Percentiles rank a stretch among this genome's conserved stretches.
Evolutionary conservation across 805 yeast species (phyloP).

Genomic region (Kodamaea nitidulidarum): DNA sequence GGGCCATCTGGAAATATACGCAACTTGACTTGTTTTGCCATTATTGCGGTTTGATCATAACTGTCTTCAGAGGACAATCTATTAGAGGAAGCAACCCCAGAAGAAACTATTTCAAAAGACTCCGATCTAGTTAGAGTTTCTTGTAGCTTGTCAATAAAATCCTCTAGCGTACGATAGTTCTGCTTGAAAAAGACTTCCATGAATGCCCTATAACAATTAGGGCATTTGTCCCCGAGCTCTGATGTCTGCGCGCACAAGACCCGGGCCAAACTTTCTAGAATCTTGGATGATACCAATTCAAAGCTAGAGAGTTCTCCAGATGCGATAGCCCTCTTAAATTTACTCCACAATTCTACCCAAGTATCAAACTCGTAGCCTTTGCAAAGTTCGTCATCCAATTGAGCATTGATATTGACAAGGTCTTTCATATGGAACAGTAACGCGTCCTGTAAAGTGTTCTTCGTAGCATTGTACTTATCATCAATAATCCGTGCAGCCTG

Average conservation of each 20-base stretch:
- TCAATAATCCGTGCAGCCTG: constrained; percentile 23
- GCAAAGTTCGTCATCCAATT: constrained; percentile 9
- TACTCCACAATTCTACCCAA: constrained; percentile 26
- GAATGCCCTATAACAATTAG: constrained; percentile 44
- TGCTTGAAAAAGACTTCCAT: constrained; percentile 32
- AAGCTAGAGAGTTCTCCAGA: constrained; percentile 54
- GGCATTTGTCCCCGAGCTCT: constrained; percentile 20
- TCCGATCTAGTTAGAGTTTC: constrained; percentile 73
- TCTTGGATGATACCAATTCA: constrained; percentile 69
- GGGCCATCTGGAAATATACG: constrained; percentile 34
- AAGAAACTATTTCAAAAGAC: constrained; percentile 57
- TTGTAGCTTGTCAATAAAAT: constrained; percentile 58
- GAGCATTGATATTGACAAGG: constrained; percentile 13
- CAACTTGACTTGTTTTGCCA: constrained; percentile 70
- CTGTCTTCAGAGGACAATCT: constrained; percentile 10
- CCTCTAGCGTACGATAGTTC: constrained; percentile 27
- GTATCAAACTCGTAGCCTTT: constrained; percentile 30
- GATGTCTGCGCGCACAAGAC: constrained; percentile 25
- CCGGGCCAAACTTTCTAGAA: constrained; percentile 42
- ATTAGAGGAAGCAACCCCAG: constrained; percentile 29
- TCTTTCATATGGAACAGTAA: constrained; percentile 17
- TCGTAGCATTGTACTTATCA: constrained; percentile 20
- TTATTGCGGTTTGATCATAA: constrained; percentile 46
- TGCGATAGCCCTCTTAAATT: constrained; percentile 11
- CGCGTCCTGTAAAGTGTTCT: constrained; percentile 11